Base-by-base conservation (phyloP, 495 filamentous ascomycete species). In the Podospora appendiculata region DNA sequence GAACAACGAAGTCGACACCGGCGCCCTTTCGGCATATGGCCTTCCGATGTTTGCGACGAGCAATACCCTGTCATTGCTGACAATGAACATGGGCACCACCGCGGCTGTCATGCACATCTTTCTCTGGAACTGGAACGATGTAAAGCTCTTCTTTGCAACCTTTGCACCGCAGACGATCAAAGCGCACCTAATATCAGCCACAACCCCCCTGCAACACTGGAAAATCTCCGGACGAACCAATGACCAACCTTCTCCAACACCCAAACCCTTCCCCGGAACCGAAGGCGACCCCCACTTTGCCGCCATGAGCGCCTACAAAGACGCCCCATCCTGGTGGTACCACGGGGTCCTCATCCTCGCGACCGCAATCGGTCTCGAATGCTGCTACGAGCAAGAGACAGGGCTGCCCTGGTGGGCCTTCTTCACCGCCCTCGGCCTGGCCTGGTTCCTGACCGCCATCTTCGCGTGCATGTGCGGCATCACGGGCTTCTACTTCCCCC, bases 401-500 rank as follows among this genome's bases (percentile, higher is more conserved):
- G 74, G 74, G 1, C 69, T 82, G 3, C 76, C 79, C 3, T 76
- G 65, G 49, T 82, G 78, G 79, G 79, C 69, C 4, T 80, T 76
- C 48, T 55, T 83, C 32, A 56, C 82, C 10, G 58, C 77, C 42
- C 61, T 58, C 32, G 34, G 69, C 10, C 47, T 71, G 3, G 54
- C 59, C 12, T 47, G 45, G 33, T 17, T 74, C 4, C 55, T 73
- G 1, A 60, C 62, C 1, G 47, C 57, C n/a, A 58, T 66, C 47
- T 62, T 57, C 36, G 70, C 71, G 9, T 51, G 58, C 12, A 51
- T 62, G 25, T 57, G 19, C n/a, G 73, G 62, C 9, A 57, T 74
- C 32, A 67, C 66, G 11, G 74, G 71, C 6, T 68, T 71, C 56
- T 52, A 45, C 47, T 62, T 55, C 32, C 55, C 57, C 18, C 57